Evolutionary conservation across 257 asterid genomes (phyloP).

Genomic region (Mitragyna speciosa): DNA sequence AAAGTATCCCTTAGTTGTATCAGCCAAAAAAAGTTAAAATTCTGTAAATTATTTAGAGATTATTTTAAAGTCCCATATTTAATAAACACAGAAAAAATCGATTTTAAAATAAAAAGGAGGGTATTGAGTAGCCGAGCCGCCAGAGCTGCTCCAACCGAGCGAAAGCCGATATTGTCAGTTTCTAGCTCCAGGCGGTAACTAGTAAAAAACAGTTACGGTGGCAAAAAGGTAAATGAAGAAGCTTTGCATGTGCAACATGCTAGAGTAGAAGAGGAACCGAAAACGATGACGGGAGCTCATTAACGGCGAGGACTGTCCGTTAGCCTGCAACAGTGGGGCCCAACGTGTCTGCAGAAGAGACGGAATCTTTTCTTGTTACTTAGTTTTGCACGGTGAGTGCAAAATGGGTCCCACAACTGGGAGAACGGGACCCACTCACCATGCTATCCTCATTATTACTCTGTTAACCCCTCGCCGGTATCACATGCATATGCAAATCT

Average conservation of each 20-base stretch:
- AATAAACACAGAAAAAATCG: not conserved
- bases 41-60: not conserved
- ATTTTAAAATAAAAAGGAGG: not conserved
- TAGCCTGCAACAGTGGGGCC: constrained; percentile 32
- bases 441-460: constrained; percentile 20
- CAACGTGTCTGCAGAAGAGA: constrained; percentile 24
- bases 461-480: not conserved
- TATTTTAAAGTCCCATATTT: not conserved
- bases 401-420: constrained; percentile 27
- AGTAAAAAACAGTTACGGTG: not conserved
- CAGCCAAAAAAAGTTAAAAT: not conserved
- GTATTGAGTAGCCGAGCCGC: constrained; percentile 19
- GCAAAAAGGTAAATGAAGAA: constrained; percentile 22
- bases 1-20: not conserved
- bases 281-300: constrained; percentile 36
- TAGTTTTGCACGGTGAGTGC: constrained; percentile 3
- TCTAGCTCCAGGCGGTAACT: not conserved
- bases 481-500: not conserved
- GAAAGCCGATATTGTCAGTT: not conserved
- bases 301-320: constrained; percentile 60
- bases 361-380: constrained; percentile 38
- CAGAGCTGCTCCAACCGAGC: constrained; percentile 9
- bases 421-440: not conserved
- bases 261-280: not conserved
- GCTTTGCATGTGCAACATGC: constrained; percentile 6